These are phyloP conservation scores for Grammothele lineata DNA, from an alignment of 768 basidiomycete genomes.

Conservation along the genomic window DNA sequence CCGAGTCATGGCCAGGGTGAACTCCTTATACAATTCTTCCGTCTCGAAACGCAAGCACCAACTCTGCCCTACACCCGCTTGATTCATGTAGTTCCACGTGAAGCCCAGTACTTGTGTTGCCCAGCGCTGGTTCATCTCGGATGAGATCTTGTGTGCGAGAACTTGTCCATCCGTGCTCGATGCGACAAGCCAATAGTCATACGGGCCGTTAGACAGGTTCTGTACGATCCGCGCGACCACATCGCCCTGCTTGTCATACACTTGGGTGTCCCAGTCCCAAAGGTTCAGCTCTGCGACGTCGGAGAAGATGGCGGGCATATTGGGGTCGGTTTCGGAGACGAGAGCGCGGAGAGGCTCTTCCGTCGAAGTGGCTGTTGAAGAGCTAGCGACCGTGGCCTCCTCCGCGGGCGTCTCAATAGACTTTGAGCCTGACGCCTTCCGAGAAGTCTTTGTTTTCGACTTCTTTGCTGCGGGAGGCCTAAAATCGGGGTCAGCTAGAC, in stretches of 20 bases:
- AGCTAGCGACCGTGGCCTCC: constrained; percentile 5
- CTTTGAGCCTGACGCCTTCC: constrained; percentile 14
- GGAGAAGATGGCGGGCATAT: constrained; percentile 26
- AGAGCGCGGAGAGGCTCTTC: too few relatives aligned
- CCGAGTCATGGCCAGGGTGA: constrained; percentile 61
- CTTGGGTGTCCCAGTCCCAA: constrained; percentile 50
- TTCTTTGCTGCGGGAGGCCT: constrained; percentile 22
- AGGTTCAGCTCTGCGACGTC: constrained; percentile 55
- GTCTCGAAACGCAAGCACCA: constrained; percentile 78
- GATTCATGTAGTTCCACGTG: constrained; percentile 80
- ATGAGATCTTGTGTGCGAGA: constrained; percentile 58
- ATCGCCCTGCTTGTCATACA: constrained; percentile 50
- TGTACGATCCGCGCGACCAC: constrained; percentile 52
- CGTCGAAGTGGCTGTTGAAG: too few relatives aligned
- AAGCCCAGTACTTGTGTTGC: constrained; percentile 61
- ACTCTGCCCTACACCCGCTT: constrained; percentile 54
- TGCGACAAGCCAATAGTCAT: constrained; percentile 57
- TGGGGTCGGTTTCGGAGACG: constrained; percentile 6
- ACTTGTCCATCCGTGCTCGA: constrained; percentile 43
- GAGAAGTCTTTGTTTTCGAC: constrained; percentile 14
- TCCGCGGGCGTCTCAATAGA: constrained; percentile 7
- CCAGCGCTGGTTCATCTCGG: constrained; percentile 72
- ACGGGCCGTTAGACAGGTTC: constrained; percentile 36
- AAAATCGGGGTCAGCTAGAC: neutral
- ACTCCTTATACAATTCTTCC: constrained; percentile 50